Evolutionary conservation across 768 basidiomycete species (phyloP), one percentile per base, ranked within the genome.

Genomic region (Pleurotus giganteus): DNA sequence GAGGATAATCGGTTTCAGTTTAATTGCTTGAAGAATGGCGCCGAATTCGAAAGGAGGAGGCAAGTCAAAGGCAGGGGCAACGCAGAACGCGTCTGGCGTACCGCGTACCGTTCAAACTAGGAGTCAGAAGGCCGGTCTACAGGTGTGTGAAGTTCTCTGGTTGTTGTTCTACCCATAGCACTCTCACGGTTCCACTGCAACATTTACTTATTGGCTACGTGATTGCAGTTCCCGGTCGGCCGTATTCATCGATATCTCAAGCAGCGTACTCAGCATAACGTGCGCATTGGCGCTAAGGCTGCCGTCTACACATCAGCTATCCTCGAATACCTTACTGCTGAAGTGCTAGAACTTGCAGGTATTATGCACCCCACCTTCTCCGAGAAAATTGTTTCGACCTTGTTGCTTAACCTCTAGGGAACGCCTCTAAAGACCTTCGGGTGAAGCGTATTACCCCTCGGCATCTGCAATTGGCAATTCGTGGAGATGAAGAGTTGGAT

Each of bases 221-320:
- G 17, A 31, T n/a, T 31, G 1, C 62, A 94, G 93, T 97, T 97
- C 71, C 94, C 94, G 32, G 95, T 97, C 42, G 94, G 94, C 47
- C 94, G 94, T 91, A 94, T 97, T 54, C 95, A 98, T 69, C 84
- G 95, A 76, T 96, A 91, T 73, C 74, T 97, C 61, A 94, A 97
- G 69, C 88, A 88, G 66, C 83, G 89, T 60, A 96, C 92, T 15
- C 91, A 94, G 67, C 88, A 95, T 72, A 95, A 94, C 66, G 87
- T 96, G 52, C 89, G 94, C 32, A 93, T 98, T 60, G 95, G 94
- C 26, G 95, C 94, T n/a, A 97, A 97, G 69, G 94, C 94, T 24
- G 94, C 95, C 7, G 95, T 98, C 13, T 96, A 96, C 70, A 93
- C 92, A n/a, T 87, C 91, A 32, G 94, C 95, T 28, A 94, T 97